A percentile compares a stretch with the other conserved stretches of the same genome.
Conservation (phyloP, 352 stramenopile genomes). For the Globisporangium cederbergense region DNA sequence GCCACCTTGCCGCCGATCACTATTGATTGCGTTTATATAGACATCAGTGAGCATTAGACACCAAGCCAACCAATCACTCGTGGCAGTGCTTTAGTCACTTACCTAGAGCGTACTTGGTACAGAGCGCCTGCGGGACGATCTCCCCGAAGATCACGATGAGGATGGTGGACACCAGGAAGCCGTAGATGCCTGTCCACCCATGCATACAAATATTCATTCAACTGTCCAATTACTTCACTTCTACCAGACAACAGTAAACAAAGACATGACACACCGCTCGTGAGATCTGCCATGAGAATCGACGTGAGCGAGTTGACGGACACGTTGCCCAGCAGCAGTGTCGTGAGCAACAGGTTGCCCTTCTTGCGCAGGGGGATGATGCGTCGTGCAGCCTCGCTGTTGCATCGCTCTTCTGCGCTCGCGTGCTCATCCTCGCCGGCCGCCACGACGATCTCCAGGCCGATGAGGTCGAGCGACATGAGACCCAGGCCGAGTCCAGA, state of each 20-base stretch:
- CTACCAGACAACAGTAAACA: conserved; percentile 11
- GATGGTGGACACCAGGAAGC: conserved; percentile 91
- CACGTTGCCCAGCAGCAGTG: conserved; percentile 94
- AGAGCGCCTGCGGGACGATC: conserved; percentile 88
- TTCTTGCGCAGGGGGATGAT: conserved; percentile 91
- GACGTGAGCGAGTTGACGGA: conserved; percentile 95
- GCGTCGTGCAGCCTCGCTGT: conserved; percentile 55
- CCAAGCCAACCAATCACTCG: neutral
- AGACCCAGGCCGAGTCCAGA: conserved; percentile 94
- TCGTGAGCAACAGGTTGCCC: conserved; percentile 96
- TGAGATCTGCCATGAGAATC: conserved; percentile 91
- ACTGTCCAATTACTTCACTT: neutral
- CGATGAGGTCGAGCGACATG: conserved; percentile 96
- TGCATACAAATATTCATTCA: conserved; percentile 9
- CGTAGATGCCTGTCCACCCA: conserved; percentile 33
- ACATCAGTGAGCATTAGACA: neutral
- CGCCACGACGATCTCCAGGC: conserved; percentile 95
- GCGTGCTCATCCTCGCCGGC: conserved; percentile 83
- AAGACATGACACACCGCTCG: conserved; percentile 28
- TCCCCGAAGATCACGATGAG: conserved; percentile 95
- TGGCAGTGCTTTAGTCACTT: neutral
- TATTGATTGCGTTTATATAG: conserved; percentile 15
- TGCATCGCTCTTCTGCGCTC: conserved; percentile 57
- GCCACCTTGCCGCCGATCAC: conserved; percentile 75
- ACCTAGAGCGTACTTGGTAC: conserved; percentile 65